A percentile compares a stretch with the other conserved stretches of the same genome.
Conservation (phyloP, 2,329 filamentous ascomycete species). For the Emericellopsis cladophorae region DNA sequence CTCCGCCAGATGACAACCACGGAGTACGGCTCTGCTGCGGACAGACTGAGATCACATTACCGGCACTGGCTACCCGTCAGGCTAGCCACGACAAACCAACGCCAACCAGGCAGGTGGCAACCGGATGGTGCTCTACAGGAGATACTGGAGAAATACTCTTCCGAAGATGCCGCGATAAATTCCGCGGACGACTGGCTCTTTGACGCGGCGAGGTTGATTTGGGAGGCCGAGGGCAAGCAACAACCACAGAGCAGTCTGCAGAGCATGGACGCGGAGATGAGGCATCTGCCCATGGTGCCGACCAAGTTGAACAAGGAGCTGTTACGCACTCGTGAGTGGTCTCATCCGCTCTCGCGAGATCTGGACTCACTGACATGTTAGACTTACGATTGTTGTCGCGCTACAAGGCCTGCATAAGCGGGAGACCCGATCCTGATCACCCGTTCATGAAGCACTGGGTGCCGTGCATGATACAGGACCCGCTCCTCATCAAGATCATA, state of each 20-base stretch:
- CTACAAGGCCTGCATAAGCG: conserved; percentile 37
- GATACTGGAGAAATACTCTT: conserved; percentile 14
- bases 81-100: neutral
- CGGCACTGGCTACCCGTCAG: conserved; percentile 4
- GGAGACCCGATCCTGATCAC: conserved; percentile 28
- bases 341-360: neutral
- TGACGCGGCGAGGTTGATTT: conserved; percentile 12
- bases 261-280: conserved; percentile 19
- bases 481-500: conserved; percentile 32
- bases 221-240: conserved; percentile 7
- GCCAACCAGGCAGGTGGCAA: conserved; percentile 9
- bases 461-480: conserved; percentile 34
- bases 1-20: neutral
- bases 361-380: conserved; percentile 8
- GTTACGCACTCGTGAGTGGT: conserved; percentile 30
- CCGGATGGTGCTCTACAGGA: conserved; percentile 12
- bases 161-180: conserved; percentile 13
- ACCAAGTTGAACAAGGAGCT: conserved; percentile 32
- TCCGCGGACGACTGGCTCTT: conserved; percentile 16
- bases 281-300: conserved; percentile 25
- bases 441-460: conserved; percentile 34
- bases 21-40: neutral
- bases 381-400: conserved; percentile 34
- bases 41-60: neutral
- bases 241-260: conserved; percentile 11